Evolutionary conservation across 352 stramenopile species (phyloP), one percentile per base, ranked within the genome.

Genomic region (Elongisporangium prolatum): DNA sequence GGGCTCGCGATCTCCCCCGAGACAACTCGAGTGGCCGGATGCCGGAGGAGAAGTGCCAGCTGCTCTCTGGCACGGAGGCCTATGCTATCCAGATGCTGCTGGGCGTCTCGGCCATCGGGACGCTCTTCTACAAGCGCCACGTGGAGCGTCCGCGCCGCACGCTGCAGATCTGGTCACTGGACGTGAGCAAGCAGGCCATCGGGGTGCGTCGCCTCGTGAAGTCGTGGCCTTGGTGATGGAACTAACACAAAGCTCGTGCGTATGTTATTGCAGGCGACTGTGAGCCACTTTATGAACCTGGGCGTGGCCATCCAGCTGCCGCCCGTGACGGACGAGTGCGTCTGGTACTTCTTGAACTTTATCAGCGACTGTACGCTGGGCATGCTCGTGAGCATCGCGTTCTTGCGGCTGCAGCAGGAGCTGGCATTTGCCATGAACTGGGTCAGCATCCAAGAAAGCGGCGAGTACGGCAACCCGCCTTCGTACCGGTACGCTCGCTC

Each of bases 341-440:
- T 87, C 10, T 93, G 84, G 84, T 93, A 93, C 61, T 93, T 93
- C 60, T 67, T 91, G 59, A 93, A 93, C 63, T 91, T 90, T 28
- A 69, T 91, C 54, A 80, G 75, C 52, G 84, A 93, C 62, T 89
- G 78, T 56, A 90, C 82, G 37, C 74, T 93, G n/a, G 84, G 84
- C 25, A 93, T 89, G 79, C 34, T 86, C 53, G 78, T 93, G 63
- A 82, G 77, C 34, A 60, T 93, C 20, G 78, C 80, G 59, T 86
- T 91, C 51, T 63, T 93, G n/a, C 75, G 77, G 14, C 59, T 89
- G 47, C 81, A 89, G 59, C 77, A 91, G 63, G 84, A 93, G 62
- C 48, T 91, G 48, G 80, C 80, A 17, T 87, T 89, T 49, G 69
- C 75, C 0, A 75, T 89, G 64, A 86, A 82, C 63, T 93, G 80